Evolutionary conservation across 1,284 basidiomycete species (phyloP).

Genomic region (Boletus sp.): DNA sequence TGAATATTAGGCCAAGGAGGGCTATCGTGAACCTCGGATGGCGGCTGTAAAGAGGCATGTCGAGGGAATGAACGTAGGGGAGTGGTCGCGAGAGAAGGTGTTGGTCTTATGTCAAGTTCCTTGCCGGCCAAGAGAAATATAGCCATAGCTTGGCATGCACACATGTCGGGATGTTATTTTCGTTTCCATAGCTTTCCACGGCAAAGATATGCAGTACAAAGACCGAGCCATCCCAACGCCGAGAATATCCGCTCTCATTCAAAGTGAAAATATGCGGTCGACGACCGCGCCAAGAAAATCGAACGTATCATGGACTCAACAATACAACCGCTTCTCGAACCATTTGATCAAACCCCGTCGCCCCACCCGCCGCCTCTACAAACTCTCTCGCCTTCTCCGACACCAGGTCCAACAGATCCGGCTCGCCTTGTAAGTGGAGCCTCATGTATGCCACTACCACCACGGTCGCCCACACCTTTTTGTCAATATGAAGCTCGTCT

Average conservation of each 20-base stretch:
- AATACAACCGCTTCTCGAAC: slow-evolving; percentile 17
- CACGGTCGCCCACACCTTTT: slow-evolving; percentile 45
- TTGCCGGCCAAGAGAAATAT: no score
- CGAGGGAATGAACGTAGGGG: slow-evolving; percentile 11
- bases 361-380: slow-evolving; percentile 16
- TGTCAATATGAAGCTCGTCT: slow-evolving; percentile 28
- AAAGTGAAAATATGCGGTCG: no score
- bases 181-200: no score
- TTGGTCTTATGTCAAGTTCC: no score
- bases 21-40: slow-evolving; percentile 39
- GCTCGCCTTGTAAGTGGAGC: slow-evolving; percentile 35
- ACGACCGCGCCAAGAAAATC: no score
- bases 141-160: no score
- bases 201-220: no score
- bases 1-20: slow-evolving; percentile 32
- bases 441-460: slow-evolving; percentile 46
- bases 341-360: slow-evolving; percentile 27
- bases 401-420: slow-evolving; percentile 43
- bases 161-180: no score
- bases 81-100: not conserved
- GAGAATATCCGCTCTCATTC: no score
- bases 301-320: slow-evolving; percentile 8
- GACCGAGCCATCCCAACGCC: no score
- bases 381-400: slow-evolving; percentile 43
- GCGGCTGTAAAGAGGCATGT: slow-evolving; percentile 34